Conservation (phyloP, 306 rosid genomes). For the Acacia acuminata region DNA sequence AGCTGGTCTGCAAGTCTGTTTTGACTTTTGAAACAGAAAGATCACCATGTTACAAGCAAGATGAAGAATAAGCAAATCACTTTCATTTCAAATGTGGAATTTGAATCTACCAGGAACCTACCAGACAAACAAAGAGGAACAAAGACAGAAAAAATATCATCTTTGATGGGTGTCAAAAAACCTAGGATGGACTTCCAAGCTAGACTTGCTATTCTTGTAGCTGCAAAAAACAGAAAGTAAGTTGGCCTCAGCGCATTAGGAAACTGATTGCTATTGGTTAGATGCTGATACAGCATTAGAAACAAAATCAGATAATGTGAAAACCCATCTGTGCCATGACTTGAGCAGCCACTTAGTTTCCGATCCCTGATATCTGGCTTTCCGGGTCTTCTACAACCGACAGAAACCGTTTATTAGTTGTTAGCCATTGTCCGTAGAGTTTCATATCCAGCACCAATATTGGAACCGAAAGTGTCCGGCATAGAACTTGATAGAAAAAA, state of each 20-base stretch:
- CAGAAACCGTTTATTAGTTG: slow-evolving; percentile 48
- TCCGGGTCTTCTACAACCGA: slow-evolving; percentile 51
- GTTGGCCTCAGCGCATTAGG: slow-evolving; percentile 44
- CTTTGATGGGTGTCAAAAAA: slow-evolving; percentile 47
- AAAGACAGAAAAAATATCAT: slow-evolving; percentile 58
- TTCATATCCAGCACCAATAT: slow-evolving; percentile 49
- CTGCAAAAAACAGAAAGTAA: slow-evolving; percentile 54
- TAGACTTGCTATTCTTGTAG: slow-evolving; percentile 62
- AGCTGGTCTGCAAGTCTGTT: slow-evolving; percentile 51
- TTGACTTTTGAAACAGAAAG: slow-evolving; percentile 1
- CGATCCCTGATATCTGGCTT: slow-evolving; percentile 56
- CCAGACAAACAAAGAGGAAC: slow-evolving; percentile 51
- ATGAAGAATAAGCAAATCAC: background rate
- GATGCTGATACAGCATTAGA: slow-evolving; percentile 49
- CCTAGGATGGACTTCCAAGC: slow-evolving; percentile 55
- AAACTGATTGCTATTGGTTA: slow-evolving; percentile 37
- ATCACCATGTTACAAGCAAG: background rate
- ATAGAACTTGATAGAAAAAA: slow-evolving; percentile 27
- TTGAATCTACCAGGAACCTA: slow-evolving; percentile 22
- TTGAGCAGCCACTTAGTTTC: slow-evolving; percentile 50
- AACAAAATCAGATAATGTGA: slow-evolving; percentile 50
- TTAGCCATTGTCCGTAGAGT: slow-evolving; percentile 55
- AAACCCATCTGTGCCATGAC: slow-evolving; percentile 46
- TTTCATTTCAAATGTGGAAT: background rate
- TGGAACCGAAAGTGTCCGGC: slow-evolving; percentile 39